Evolutionary conservation across 306 rosid genomes (phyloP), one percentile per base, ranked within the genome.

Genomic region (Vachellia pachyceras): DNA sequence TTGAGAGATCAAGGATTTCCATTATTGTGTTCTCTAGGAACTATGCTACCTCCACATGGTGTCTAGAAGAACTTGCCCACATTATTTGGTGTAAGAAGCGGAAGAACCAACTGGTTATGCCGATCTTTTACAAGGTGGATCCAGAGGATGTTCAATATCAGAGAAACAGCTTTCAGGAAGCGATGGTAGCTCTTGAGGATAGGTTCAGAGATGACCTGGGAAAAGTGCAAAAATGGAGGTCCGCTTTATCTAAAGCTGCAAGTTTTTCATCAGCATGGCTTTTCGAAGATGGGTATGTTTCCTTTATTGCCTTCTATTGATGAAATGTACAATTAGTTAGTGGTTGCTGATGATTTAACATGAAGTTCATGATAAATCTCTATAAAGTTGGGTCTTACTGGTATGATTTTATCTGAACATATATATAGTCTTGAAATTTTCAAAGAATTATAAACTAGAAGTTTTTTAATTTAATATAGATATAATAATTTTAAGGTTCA

Each of bases 161-260:
- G 33, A 74, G 22, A 33, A 81, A 66, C 0, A 25, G 46, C 55
- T 74, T 50, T 66, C 49, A 2, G 0, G 10, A 40, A 25, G 72
- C 47, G 41, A 75, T 76, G 65, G 46, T 65, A 14, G 33, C 15
- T 22, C 80, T 33, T 68, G 80, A 75, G 35, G 5, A 1, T 2
- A n/a, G 3, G 17, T 45, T 33, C 13, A 75, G 65, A 35, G 12
- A 14, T 6, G 23, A 69, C 5, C 22, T 40, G 1, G 66, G 45
- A 17, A 82, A 39, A 17, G 14, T 57, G 35, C 0, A 0, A 0
- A 57, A 22, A 9, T 57, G 64, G 64, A 22, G 64, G 64, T 57
- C 15, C 9, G 64, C 64, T 8, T 57, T 57, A 14, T 57, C 9
- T 22, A 35, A 57, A 57, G 64, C 35, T 9, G 64, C 64, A 3